Conservation (phyloP, 768 basidiomycete species). For the Lanmaoa pseudosensibilis region DNA sequence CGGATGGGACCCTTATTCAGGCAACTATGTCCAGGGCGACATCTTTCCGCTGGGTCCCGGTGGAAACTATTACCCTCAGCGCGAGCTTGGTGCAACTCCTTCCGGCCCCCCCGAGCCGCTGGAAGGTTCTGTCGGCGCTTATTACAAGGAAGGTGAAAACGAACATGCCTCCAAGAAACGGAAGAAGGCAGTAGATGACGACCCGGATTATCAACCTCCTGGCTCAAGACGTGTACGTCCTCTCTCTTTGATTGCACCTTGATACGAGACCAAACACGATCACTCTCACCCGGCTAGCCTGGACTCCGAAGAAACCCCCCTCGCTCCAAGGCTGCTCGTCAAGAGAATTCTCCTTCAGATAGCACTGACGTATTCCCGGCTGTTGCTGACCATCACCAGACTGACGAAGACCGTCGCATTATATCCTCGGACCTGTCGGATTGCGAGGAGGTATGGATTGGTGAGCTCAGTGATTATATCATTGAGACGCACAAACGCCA, state of each 20-base stretch:
- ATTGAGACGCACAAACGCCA: conserved; percentile 72
- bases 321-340: conserved; percentile 36
- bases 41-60: conserved; percentile 39
- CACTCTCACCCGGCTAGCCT: conserved; percentile 23
- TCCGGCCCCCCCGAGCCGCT: conserved; percentile 20
- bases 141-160: conserved; percentile 34
- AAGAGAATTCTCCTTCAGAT: conserved; percentile 30
- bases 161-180: conserved; percentile 48
- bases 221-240: conserved; percentile 53
- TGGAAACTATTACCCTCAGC: conserved; percentile 37
- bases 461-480: conserved; percentile 67
- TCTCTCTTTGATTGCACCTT: neutral
- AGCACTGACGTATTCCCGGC: conserved; percentile 19
- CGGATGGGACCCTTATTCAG: conserved; percentile 40
- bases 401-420: conserved; percentile 45
- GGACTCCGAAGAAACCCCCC: conserved; percentile 46
- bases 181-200: conserved; percentile 45
- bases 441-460: conserved; percentile 73
- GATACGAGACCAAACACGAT: neutral
- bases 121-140: conserved; percentile 21
- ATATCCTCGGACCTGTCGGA: conserved; percentile 81
- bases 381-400: conserved; percentile 23
- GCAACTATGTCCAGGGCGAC: conserved; percentile 40
- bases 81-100: conserved; percentile 15
- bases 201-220: conserved; percentile 56